Evolutionary conservation across 2,329 filamentous ascomycete species (phyloP).

Genomic region (Colletotrichum liaoningense): DNA sequence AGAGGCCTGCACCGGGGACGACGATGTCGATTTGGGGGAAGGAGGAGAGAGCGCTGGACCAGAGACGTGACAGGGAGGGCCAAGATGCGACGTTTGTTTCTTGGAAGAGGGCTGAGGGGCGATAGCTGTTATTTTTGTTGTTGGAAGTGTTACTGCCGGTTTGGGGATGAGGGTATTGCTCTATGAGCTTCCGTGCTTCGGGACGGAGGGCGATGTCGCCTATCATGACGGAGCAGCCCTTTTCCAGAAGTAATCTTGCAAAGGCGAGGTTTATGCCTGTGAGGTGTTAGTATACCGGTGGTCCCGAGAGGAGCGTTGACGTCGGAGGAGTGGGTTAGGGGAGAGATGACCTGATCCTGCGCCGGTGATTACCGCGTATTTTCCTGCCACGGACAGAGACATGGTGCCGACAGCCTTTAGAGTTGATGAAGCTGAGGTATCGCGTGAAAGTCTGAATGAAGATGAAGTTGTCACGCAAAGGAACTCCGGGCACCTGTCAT

Average conservation of each 20-base stretch:
- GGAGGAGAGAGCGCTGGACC: slow-evolving; percentile 40
- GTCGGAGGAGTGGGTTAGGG: too few species aligned
- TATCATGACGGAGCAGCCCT: slow-evolving; percentile 51
- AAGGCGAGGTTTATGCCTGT: slow-evolving; percentile 52
- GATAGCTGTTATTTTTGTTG: slow-evolving; percentile 6
- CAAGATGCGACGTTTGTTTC: slow-evolving; percentile 50
- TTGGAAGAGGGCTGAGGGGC: slow-evolving; percentile 47
- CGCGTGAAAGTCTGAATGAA: neutral
- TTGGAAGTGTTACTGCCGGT: too few species aligned
- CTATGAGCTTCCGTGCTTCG: slow-evolving; percentile 48
- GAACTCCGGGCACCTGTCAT: neutral
- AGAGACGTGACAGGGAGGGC: slow-evolving; percentile 47
- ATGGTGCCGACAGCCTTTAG: slow-evolving; percentile 8
- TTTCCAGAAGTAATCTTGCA: slow-evolving; percentile 45
- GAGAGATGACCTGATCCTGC: slow-evolving; percentile 38
- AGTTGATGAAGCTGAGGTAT: neutral
- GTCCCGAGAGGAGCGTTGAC: too few species aligned
- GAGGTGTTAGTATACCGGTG: too few species aligned
- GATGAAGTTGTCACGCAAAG: neutral
- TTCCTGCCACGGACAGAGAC: slow-evolving; percentile 40
- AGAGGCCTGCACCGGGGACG: slow-evolving; percentile 50
- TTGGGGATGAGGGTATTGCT: slow-evolving; percentile 42
- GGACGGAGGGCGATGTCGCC: slow-evolving; percentile 49
- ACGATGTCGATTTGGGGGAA: slow-evolving; percentile 50
- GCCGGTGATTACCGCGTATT: slow-evolving; percentile 39